Evolutionary conservation across 192 early-diverging fungal species (phyloP).

Genomic region (Coemansia sp.): DNA sequence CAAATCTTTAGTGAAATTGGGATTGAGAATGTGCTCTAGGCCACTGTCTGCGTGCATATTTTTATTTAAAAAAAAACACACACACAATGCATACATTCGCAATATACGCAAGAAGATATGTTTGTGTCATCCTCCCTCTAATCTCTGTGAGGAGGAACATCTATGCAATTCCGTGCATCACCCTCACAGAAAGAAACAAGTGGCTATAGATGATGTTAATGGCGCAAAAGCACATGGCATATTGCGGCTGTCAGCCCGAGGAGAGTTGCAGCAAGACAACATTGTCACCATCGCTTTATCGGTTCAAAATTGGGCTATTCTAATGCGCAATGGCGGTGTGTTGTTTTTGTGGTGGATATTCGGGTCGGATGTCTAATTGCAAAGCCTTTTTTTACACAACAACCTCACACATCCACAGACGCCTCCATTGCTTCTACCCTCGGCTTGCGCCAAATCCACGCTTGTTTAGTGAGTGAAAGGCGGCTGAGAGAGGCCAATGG

Average conservation of each 20-base stretch:
- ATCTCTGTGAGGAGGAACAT: neutral
- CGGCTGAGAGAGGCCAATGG: neutral
- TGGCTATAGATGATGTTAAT: neutral
- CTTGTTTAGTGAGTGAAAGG: neutral
- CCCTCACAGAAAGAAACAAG: neutral
- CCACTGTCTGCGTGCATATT: neutral
- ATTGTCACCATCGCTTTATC: neutral
- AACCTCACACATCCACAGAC: neutral
- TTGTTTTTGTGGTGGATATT: neutral
- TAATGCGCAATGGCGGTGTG: neutral
- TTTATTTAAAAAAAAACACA: neutral
- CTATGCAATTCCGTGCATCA: neutral
- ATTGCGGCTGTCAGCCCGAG: neutral
- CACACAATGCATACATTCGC: neutral
- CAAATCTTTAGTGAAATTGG: neutral
- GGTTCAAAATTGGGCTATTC: neutral
- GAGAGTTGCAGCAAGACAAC: neutral
- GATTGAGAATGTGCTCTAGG: neutral
- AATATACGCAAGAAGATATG: neutral
- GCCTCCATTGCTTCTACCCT: neutral
- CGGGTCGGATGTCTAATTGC: neutral
- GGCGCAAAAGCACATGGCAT: neutral
- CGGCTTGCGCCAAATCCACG: neutral
- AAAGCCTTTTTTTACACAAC: neutral
- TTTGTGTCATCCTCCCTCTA: neutral